These are phyloP conservation scores for Annona squamosa DNA, from an alignment of 164 flowering plant genomes.

Conservation along the genomic window DNA sequence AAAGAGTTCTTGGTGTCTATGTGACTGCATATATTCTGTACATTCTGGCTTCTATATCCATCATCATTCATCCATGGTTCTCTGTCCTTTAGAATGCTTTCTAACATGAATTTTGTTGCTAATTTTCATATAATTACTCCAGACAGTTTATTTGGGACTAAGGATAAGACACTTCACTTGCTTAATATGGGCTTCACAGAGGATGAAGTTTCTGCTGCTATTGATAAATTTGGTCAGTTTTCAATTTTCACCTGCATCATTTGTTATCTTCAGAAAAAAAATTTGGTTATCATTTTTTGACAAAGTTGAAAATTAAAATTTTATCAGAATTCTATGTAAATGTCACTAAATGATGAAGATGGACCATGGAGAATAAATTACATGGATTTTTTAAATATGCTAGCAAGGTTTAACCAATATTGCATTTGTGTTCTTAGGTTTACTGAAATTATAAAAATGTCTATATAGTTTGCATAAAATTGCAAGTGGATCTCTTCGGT, in stretches of 20 bases:
- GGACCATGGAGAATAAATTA: not conserved
- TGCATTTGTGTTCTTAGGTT: too few species aligned
- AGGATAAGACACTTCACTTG: conserved; percentile 69
- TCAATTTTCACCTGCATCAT: not conserved
- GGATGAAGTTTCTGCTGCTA: conserved; percentile 63
- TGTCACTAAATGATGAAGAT: not conserved
- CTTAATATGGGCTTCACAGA: conserved; percentile 92
- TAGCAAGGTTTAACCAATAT: too few species aligned
- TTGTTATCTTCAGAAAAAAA: not conserved
- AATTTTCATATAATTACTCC: conserved; percentile 34
- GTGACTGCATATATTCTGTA: not conserved
- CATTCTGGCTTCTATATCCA: not conserved
- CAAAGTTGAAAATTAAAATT: not conserved
- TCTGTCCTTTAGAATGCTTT: conserved; percentile 1
- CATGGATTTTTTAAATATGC: not conserved
- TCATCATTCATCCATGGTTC: not conserved
- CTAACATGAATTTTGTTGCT: not conserved
- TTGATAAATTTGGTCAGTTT: conserved; percentile 72
- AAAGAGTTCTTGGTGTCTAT: not conserved
- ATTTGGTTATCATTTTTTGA: too few species aligned
- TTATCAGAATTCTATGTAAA: too few species aligned
- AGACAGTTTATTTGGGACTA: conserved; percentile 64
- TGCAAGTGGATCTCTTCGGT: too few species aligned
- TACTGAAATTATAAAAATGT: too few species aligned
- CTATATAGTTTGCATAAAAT: too few species aligned